Base-by-base conservation (phyloP, 2,329 filamentous ascomycete genomes). In the Pyricularia sp. region DNA sequence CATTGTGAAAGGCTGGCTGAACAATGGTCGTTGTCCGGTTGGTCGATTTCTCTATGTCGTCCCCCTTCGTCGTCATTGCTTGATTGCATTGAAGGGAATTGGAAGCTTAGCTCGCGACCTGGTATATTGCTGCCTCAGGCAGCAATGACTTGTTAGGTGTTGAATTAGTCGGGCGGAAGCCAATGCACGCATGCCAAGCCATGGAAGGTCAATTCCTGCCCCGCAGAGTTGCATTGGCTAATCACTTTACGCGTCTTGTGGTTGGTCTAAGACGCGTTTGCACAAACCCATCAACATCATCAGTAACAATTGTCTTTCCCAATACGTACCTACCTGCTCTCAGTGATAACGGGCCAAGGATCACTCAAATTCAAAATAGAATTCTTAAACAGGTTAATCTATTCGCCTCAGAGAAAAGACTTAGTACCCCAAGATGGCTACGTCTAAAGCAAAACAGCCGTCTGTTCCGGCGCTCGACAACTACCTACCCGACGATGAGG, bases 391-490 rank as follows among this genome's bases (percentile, higher is more conserved):
- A 63, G 59, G 1, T 14, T 3, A 20, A 25, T 5, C 14, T 7
- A 26, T n/a, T 28, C 4, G 23, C 55, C 7, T 26, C 3, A 33
- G 12, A 33, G 31, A 33, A 33, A 61, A 61, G 2, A 61, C 17
- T 10, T 3, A 4, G 50, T 58, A 26, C 31, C 2, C 55, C 64
- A 61, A 50, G 58, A 63, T 63, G 59, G 30, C 59, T 26, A n/a
- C 67, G 9, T 59, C 36, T 30, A 69, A 65, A 67, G n/a, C 59
- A 36, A 64, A 63, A n/a, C 68, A 23, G 64, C 28, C 68, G 23
- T 20, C 31, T 17, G 87, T 91, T 28, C 59, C 59, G 71, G 88
- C 90, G 67, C 82, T 97, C 11, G 90, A 95, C 73, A 87, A 94
- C 74, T 94, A 94, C 76, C 90, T 93, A 73, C 82, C 89, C 12